Conservation (phyloP, 2,329 filamentous ascomycete genomes). For the Alternaria hordeiaustralica region DNA sequence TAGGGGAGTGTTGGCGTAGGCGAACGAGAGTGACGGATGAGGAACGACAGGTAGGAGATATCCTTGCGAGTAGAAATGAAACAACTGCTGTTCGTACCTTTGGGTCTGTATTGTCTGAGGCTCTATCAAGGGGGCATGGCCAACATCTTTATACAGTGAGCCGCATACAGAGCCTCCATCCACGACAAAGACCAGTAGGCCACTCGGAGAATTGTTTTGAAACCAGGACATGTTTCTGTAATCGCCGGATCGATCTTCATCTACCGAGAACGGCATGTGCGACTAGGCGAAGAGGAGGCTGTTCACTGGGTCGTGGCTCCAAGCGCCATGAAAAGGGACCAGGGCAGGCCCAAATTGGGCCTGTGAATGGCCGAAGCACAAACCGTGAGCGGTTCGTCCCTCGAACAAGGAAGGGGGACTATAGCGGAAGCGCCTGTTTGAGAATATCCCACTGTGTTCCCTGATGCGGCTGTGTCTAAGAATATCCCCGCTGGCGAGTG, state of each 20-base stretch:
- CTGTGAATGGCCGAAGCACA: slow-evolving; percentile 38
- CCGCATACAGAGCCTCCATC: slow-evolving; percentile 33
- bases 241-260: slow-evolving; percentile 45
- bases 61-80: slow-evolving; percentile 43
- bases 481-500: slow-evolving; percentile 41
- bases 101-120: slow-evolving; percentile 34
- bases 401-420: slow-evolving; percentile 31
- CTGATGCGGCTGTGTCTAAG: slow-evolving; percentile 47
- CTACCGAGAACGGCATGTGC: slow-evolving; percentile 35
- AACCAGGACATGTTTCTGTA: slow-evolving; percentile 50
- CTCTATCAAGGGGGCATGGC: slow-evolving; percentile 21
- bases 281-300: slow-evolving; percentile 38
- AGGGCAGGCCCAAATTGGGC: slow-evolving; percentile 33
- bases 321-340: slow-evolving; percentile 42
- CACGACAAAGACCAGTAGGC: slow-evolving; percentile 37
- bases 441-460: slow-evolving; percentile 28
- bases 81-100: slow-evolving; percentile 39
- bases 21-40: slow-evolving; percentile 40
- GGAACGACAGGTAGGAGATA: slow-evolving; percentile 43
- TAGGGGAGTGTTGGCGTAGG: slow-evolving; percentile 30
- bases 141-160: slow-evolving; percentile 43
- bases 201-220: slow-evolving; percentile 48
- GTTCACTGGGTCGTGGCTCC: slow-evolving; percentile 37
- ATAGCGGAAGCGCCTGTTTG: slow-evolving; percentile 48
- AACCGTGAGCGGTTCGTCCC: slow-evolving; percentile 32